phyloP scores from a whole-genome alignment of 257 asterid species.

The Solanum sejunctum region DNA sequence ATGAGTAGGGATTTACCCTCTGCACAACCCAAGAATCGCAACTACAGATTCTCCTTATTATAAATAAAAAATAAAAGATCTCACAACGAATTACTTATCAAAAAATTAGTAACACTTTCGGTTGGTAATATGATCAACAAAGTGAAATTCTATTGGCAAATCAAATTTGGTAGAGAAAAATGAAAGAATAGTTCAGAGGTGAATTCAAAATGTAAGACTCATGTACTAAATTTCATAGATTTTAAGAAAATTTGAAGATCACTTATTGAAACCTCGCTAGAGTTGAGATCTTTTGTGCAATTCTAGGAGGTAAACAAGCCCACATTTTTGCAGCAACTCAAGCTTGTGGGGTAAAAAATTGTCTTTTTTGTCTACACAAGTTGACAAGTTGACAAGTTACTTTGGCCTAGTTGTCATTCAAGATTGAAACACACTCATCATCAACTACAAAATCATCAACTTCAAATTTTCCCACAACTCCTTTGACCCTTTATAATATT shows the following conservation, averaged over 20 bases:
- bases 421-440: neutral
- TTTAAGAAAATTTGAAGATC: neutral
- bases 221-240: neutral
- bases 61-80: too few species aligned
- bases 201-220: neutral
- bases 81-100: neutral
- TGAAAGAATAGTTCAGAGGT: neutral
- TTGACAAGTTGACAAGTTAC: constrained; percentile 11
- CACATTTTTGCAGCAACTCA: constrained; percentile 11
- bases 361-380: constrained; percentile 10
- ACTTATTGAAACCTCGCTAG: neutral
- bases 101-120: too few species aligned
- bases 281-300: neutral
- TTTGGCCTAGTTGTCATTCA: constrained; percentile 3
- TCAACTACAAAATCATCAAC: neutral
- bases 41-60: too few species aligned
- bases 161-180: neutral
- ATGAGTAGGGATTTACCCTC: too few species aligned
- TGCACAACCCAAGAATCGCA: too few species aligned
- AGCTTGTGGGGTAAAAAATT: constrained; percentile 3
- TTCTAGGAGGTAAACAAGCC: constrained; percentile 18
- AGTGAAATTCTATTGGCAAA: neutral
- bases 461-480: neutral
- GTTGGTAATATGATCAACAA: neutral
- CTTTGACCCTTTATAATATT: neutral